Percentiles rank a stretch among this genome's conserved stretches.
phyloP scores from a whole-genome alignment of 345 rosid species.

The Camelina hispida region DNA sequence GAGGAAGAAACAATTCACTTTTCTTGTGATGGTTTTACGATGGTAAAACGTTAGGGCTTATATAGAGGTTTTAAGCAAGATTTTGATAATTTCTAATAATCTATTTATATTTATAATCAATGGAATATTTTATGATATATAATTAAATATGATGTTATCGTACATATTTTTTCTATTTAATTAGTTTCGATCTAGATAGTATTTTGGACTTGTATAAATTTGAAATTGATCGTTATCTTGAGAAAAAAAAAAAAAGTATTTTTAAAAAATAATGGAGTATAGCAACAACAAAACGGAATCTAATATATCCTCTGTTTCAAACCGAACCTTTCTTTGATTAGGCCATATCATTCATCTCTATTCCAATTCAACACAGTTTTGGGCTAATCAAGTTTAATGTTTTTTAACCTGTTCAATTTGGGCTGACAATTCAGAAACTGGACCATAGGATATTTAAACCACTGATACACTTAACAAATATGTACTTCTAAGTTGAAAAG shows the following conservation, averaged over 20 bases:
- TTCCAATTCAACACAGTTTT: neutral
- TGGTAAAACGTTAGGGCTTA: neutral
- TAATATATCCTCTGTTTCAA: too few relatives aligned
- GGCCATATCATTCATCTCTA: neutral
- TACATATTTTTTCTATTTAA: neutral
- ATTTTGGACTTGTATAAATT: neutral
- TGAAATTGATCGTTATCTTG: neutral
- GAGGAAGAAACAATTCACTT: neutral
- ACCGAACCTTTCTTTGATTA: neutral
- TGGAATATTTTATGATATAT: neutral
- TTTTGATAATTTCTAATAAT: slow-evolving; percentile 1
- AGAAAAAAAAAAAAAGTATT: neutral
- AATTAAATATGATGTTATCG: neutral
- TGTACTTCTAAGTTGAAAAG: neutral
- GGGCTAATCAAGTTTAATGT: too few relatives aligned
- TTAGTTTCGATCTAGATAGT: neutral
- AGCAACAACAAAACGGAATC: neutral
- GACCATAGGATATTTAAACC: too few relatives aligned
- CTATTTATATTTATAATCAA: neutral
- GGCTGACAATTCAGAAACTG: neutral
- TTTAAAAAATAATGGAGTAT: too few relatives aligned
- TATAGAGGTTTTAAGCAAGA: neutral
- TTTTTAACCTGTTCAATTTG: neutral
- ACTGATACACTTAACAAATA: too few relatives aligned
- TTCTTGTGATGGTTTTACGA: neutral